phyloP scores from a whole-genome alignment of 1,139 yeast species.

The Hemisphaericaspora subhashii region DNA sequence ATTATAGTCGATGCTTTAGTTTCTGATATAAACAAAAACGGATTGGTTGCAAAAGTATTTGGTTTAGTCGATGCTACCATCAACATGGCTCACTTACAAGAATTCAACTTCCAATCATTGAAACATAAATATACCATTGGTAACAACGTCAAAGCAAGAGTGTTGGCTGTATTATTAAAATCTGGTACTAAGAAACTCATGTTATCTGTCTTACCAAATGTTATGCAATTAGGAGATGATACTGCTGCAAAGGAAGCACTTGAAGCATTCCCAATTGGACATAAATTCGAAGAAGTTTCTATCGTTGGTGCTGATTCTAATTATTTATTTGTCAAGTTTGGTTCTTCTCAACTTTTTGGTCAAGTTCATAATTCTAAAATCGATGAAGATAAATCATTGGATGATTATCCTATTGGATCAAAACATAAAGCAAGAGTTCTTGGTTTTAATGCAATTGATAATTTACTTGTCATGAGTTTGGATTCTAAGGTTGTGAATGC shows the following conservation, averaged over 20 bases:
- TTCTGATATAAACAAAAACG: constrained; percentile 58
- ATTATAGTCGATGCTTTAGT: constrained; percentile 73
- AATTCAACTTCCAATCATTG: constrained; percentile 47
- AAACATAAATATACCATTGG: constrained; percentile 68
- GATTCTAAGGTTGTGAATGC: constrained; percentile 64
- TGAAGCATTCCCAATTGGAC: constrained; percentile 79
- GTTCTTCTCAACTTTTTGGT: constrained; percentile 56
- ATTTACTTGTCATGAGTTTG: constrained; percentile 64
- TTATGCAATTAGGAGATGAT: constrained; percentile 30
- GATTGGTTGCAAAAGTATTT: constrained; percentile 63
- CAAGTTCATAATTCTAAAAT: constrained; percentile 75
- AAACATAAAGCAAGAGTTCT: constrained; percentile 75
- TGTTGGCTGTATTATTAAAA: constrained; percentile 58
- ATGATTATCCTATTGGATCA: constrained; percentile 61
- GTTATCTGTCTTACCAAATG: constrained; percentile 63
- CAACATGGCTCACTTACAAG: constrained; percentile 63
- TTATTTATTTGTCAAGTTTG: constrained; percentile 58
- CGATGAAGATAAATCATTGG: constrained; percentile 50
- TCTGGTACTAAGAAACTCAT: constrained; percentile 61
- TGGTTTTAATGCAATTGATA: constrained; percentile 68
- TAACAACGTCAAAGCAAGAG: constrained; percentile 64
- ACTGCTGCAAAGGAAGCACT: constrained; percentile 22
- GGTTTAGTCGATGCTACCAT: constrained; percentile 78
- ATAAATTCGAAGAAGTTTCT: constrained; percentile 57
- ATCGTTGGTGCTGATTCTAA: constrained; percentile 59